Evolutionary conservation across 495 filamentous ascomycete genomes (phyloP).

Genomic region (Penicillium tannophilum): DNA sequence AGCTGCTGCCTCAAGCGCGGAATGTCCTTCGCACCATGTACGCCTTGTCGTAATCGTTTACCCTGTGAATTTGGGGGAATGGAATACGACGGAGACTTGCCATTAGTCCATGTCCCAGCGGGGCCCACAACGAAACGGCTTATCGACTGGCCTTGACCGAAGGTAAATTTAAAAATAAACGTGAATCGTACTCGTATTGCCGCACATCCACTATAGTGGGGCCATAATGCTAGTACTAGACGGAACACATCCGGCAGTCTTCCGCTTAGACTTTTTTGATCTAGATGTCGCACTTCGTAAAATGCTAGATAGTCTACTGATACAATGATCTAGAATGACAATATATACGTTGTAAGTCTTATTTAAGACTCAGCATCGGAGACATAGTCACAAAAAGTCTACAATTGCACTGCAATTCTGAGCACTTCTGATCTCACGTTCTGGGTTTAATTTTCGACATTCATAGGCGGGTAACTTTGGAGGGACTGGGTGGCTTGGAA

Average conservation of each 20-base stretch:
- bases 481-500: background rate
- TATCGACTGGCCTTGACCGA: too few species aligned
- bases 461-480: background rate
- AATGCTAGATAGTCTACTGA: background rate
- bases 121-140: background rate
- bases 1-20: too few species aligned
- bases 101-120: background rate
- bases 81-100: background rate
- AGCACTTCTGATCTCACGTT: background rate
- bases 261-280: background rate
- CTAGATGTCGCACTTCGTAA: background rate
- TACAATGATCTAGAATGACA: background rate
- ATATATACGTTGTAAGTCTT: background rate
- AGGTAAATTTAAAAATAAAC: background rate
- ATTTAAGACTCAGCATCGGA: too few species aligned
- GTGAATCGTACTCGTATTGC: background rate
- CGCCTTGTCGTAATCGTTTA: too few species aligned
- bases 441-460: background rate
- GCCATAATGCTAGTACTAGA: background rate
- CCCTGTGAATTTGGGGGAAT: too few species aligned
- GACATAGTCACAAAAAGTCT: too few species aligned
- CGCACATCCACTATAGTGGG: background rate
- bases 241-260: background rate
- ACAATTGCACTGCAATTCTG: too few species aligned
- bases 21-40: too few species aligned